These are phyloP conservation scores for Mortierella sp. DNA, from an alignment of 371 early-diverging fungal species.

Conservation along the genomic window DNA sequence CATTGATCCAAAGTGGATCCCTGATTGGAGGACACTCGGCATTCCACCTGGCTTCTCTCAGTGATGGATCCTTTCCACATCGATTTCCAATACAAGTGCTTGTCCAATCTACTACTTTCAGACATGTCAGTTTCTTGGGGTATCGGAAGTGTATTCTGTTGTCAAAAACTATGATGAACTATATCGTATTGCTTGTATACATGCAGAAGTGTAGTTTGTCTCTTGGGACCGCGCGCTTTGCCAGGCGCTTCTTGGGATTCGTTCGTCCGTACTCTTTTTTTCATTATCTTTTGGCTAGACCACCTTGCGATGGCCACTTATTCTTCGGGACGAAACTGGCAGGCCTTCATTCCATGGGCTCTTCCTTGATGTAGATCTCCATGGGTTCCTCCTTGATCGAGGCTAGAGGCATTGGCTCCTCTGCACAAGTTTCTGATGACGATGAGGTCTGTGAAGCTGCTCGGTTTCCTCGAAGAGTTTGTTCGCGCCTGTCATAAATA, in stretches of 20 bases:
- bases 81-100: no score
- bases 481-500: slow-evolving; percentile 24
- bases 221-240: slow-evolving; percentile 1
- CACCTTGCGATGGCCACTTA: slow-evolving; percentile 8
- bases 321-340: slow-evolving; percentile 34
- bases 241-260: slow-evolving; percentile 11
- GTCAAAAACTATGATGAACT: not conserved
- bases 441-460: slow-evolving; percentile 13
- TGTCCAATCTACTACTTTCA: no score
- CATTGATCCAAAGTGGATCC: slow-evolving; percentile 85
- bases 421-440: not conserved
- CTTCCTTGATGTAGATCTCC: slow-evolving; percentile 48
- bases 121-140: not conserved
- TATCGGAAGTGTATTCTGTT: slow-evolving; percentile 10
- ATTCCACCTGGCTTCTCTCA: slow-evolving; percentile 25
- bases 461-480: slow-evolving; percentile 13
- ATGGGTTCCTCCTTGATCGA: slow-evolving; percentile 50
- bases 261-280: slow-evolving; percentile 34
- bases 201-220: not conserved
- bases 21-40: slow-evolving; percentile 50
- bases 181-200: not conserved
- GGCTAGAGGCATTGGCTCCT: slow-evolving; percentile 20
- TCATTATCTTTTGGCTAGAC: slow-evolving; percentile 18
- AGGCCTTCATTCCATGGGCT: slow-evolving; percentile 36
- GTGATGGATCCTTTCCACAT: not conserved